Evolutionary conservation across 257 asterid species (phyloP).

Genomic region (Nicotiana knightiana): DNA sequence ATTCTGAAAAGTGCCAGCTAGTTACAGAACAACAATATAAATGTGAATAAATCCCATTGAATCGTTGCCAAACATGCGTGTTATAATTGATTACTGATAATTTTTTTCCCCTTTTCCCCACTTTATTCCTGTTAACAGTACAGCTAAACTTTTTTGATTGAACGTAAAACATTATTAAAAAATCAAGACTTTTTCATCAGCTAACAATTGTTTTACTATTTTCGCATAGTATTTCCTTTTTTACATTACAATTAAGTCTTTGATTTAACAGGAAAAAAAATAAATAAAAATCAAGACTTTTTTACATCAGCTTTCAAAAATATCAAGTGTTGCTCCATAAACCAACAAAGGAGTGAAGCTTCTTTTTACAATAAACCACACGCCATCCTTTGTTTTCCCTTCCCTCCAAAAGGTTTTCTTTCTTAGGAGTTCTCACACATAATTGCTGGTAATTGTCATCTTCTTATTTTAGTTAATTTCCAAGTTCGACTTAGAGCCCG

Average conservation of each 20-base stretch:
- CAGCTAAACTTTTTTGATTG: neutral
- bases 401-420: conserved; percentile 19
- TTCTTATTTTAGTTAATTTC: neutral
- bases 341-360: conserved; percentile 19
- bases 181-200: neutral
- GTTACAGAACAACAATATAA: neutral
- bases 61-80: neutral
- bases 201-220: neutral
- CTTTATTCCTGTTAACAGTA: neutral
- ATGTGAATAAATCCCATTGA: neutral
- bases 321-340: conserved; percentile 5
- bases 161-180: neutral
- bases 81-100: neutral
- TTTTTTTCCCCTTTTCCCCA: neutral
- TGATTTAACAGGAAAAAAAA: neutral
- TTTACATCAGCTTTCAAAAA: neutral
- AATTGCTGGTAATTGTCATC: neutral
- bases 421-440: neutral
- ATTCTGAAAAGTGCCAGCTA: neutral
- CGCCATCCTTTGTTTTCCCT: neutral
- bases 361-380: neutral
- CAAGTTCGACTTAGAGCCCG: neutral
- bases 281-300: neutral
- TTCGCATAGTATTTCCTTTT: neutral
- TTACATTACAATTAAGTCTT: neutral